Percentiles rank a stretch among this genome's conserved stretches.
phyloP scores from a whole-genome alignment of 768 basidiomycete species.

The Auricularia sp. region DNA sequence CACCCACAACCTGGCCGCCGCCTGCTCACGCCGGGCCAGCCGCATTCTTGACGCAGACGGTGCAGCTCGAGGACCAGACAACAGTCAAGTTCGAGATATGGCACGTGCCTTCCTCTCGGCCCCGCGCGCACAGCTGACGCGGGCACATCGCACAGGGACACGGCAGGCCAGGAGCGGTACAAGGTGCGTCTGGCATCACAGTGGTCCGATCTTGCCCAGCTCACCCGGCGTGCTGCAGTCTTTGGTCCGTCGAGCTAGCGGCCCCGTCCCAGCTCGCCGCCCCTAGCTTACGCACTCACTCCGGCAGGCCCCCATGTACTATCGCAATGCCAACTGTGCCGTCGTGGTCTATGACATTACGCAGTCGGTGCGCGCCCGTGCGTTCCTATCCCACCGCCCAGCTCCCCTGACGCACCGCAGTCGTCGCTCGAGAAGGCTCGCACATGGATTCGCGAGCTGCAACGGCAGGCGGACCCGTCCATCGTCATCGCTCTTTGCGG shows the following conservation, averaged over 20 bases:
- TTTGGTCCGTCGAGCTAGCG: constrained; percentile 30
- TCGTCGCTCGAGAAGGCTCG: constrained; percentile 91
- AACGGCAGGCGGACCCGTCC: constrained; percentile 93
- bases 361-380: constrained; percentile 33
- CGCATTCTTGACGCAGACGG: constrained; percentile 97
- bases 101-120: constrained; percentile 34
- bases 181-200: constrained; percentile 41
- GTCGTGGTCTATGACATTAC: constrained; percentile 97
- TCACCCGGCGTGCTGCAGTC: constrained; percentile 22
- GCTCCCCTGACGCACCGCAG: constrained; percentile 11
- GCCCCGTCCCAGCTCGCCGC: not conserved
- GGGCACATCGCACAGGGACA: constrained; percentile 55
- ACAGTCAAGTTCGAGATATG: constrained; percentile 98
- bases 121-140: not conserved
- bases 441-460: constrained; percentile 92
- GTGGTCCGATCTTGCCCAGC: not conserved
- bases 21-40: constrained; percentile 35
- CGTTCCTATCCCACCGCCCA: not conserved
- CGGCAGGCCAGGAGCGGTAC: constrained; percentile 91
- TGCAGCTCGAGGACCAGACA: constrained; percentile 78
- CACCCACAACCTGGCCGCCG: not conserved
- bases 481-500: constrained; percentile 95
- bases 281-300: not conserved
- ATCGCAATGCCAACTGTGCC: constrained; percentile 88
- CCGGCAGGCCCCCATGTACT: constrained; percentile 85